Evolutionary conservation across 2,329 filamentous ascomycete genomes (phyloP), one percentile per base, ranked within the genome.

Genomic region (Nannizziopsis barbatae): DNA sequence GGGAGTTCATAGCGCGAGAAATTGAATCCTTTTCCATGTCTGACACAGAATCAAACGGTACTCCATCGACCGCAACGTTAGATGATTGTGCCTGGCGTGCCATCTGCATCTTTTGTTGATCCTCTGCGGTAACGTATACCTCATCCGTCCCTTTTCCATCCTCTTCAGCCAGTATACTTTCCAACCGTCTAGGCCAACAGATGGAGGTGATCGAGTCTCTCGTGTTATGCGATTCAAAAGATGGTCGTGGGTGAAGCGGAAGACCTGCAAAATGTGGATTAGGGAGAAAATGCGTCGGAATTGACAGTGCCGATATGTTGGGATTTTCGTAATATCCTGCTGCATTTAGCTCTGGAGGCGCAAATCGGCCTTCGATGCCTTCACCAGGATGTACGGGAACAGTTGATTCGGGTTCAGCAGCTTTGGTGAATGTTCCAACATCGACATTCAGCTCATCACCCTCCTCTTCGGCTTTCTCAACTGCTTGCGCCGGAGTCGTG

Each of bases 381-480:
- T 82, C 77, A 0, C 84, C 81, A 0, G 90, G 89, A 56, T 83
- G 78, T 17, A 95, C 71, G 65, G 78, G 72, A 64, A 83, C 65
- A 60, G 74, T 56, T 63, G 71, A 58, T 66, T 73, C 57, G 60
- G 68, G 53, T 15, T 63, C 42, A 18, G 40, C 31, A 3, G 38
- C 69, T 1, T 70, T 61, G 53, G 76, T 75, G 69, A 95, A 95
- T 0, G 86, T 88, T 62, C 94, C 86, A 0, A 89, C 84, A 8
- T 93, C 79, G 43, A 95, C 77, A 57, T 95, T 95, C 49, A 95
- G 76, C 55, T 95, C 90, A 60, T 96, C 88, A 0, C 88, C 89
- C 9, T 76, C 74, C 41, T 81, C 75, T 59, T 84, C 80, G 12
- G 90, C 88, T 56, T 83, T 75, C 59, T 92, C 86, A 47, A 88